phyloP scores from a whole-genome alignment of 257 asterid species.

The Anisodus tanguticus region DNA sequence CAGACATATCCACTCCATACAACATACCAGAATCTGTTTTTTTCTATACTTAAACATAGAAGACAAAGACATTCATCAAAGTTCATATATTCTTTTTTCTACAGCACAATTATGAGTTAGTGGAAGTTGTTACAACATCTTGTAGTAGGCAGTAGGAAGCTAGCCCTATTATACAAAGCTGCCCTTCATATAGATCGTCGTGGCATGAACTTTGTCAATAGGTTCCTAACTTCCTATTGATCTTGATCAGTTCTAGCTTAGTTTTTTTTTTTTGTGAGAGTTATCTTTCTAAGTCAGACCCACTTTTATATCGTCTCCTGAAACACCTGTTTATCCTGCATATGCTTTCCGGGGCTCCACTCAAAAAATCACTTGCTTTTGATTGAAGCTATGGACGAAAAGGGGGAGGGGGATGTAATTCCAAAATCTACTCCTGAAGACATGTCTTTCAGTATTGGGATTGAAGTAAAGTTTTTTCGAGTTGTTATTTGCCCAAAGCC shows the following conservation, averaged over 20 bases:
- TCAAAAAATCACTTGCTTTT: neutral
- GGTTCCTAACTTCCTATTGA: neutral
- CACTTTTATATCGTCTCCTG: neutral
- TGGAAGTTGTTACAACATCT: neutral
- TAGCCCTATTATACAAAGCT: neutral
- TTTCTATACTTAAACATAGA: neutral
- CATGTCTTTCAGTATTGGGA: neutral
- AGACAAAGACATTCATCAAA: neutral
- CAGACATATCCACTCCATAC: constrained; percentile 24
- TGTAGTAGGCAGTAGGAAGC: constrained; percentile 1
- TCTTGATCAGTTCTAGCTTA: neutral
- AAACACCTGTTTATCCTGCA: neutral
- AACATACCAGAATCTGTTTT: constrained; percentile 9
- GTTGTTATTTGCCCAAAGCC: neutral
- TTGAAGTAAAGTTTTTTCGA: neutral
- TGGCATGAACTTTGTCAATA: neutral
- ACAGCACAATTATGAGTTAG: constrained; percentile 22
- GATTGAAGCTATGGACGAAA: neutral
- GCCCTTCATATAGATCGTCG: neutral
- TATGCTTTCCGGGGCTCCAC: neutral
- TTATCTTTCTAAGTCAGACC: neutral
- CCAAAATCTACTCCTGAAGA: neutral
- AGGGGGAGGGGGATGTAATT: neutral
- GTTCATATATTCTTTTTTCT: neutral
- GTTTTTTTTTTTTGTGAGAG: neutral